Base-by-base conservation (phyloP, 2,329 filamentous ascomycete genomes). In the Fusarium sp. region DNA sequence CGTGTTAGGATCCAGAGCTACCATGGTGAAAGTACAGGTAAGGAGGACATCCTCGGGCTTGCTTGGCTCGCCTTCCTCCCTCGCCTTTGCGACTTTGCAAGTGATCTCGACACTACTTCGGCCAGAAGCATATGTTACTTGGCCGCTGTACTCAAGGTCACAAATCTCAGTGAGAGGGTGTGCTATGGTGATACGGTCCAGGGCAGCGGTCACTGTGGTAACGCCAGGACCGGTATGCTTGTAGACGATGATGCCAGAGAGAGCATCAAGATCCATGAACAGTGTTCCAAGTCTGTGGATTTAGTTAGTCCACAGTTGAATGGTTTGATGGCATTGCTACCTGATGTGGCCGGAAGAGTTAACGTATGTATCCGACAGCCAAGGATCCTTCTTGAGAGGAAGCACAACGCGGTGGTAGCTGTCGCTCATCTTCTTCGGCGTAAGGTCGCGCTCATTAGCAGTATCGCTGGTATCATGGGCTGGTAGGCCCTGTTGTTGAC, bases 191-290 rank as follows among this genome's bases (percentile, higher is more conserved):
- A 85, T 84, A 13, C 83, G 78, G 61, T 85, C 83, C 17, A 85
- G 70, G 2, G 83, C 83, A 0, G 83, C 83, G 3, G 83, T 85
- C 19, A 85, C 83, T 2, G 79, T 82, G 0, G 82, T 84, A 15
- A 83, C 73, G 83, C 84, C 55, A 80, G 89, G 50, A 78, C 92
- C 73, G 81, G 85, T 78, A 82, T 89, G 81, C 65, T 90, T 92
- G 78, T 93, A 90, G 19, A 92, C 91, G 56, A 94, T 87, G 46
- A 94, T 87, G 11, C 92, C 92, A 1, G 91, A 91, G 9, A 94
- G 79, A 0, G 92, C 92, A 78, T 94, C 92, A 3, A 94, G 84
- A 66, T 94, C 92, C 90, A 94, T 94, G 64, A 94, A 87, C 17
- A 94, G 81, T 0, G 91, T 89, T 0, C 92, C 92, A 9, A 94